Conservation (phyloP, 345 rosid species). For the Erucastrum elatum region DNA sequence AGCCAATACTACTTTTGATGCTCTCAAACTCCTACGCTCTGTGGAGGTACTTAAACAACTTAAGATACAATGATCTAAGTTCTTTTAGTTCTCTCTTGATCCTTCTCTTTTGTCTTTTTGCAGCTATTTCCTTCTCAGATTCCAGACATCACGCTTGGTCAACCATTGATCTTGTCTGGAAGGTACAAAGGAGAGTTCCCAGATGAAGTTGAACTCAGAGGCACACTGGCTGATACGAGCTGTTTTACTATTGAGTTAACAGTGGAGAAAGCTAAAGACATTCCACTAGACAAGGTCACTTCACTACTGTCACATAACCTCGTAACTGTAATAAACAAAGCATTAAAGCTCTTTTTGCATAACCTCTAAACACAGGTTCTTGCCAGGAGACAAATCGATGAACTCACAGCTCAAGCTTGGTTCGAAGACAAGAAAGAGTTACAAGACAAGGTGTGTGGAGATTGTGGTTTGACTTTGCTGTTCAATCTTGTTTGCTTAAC, state of each 20-base stretch:
- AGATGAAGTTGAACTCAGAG: slow-evolving; percentile 55
- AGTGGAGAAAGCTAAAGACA: slow-evolving; percentile 58
- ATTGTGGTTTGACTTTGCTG: neutral
- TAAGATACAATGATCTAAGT: neutral
- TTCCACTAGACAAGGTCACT: slow-evolving; percentile 57
- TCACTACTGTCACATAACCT: neutral
- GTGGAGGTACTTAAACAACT: slow-evolving; percentile 60
- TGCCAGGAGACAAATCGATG: slow-evolving; percentile 74
- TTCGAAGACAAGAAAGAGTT: slow-evolving; percentile 59
- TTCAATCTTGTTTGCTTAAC: neutral
- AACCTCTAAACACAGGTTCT: slow-evolving; percentile 45
- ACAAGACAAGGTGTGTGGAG: slow-evolving; percentile 60
- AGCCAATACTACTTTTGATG: slow-evolving; percentile 51
- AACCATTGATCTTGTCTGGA: slow-evolving; percentile 67
- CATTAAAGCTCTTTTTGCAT: neutral
- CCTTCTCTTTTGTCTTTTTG: slow-evolving; percentile 26
- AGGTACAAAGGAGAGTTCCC: slow-evolving; percentile 70
- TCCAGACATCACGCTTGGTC: slow-evolving; percentile 68
- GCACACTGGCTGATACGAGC: slow-evolving; percentile 61
- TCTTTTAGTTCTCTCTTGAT: slow-evolving; percentile 15
- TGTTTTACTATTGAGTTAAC: slow-evolving; percentile 53
- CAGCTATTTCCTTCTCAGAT: slow-evolving; percentile 57
- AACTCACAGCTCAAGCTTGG: slow-evolving; percentile 81
- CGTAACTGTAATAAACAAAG: neutral
- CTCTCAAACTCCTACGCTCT: slow-evolving; percentile 55